Percentiles rank a stretch among this genome's conserved stretches.
Conservation (phyloP, 2,329 filamentous ascomycete genomes). For the Fusarium multiceps region DNA sequence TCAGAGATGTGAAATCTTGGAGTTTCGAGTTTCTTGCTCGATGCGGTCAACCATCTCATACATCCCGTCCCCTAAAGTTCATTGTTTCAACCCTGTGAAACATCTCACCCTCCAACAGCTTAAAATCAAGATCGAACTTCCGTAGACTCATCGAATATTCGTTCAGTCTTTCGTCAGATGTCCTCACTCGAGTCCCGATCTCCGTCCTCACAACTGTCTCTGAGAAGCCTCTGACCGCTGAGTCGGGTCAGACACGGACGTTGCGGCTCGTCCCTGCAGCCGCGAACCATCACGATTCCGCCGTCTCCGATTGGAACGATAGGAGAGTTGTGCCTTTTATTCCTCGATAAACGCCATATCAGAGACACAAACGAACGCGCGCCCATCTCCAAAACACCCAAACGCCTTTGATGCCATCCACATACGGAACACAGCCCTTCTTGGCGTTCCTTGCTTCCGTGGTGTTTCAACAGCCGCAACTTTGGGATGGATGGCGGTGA, state of each 20-base stretch:
- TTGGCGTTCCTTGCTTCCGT: conserved; percentile 29
- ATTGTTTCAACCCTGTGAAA: conserved; percentile 33
- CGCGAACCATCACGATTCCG: conserved; percentile 14
- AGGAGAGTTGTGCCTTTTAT: neutral
- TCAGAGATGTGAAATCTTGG: conserved; percentile 7
- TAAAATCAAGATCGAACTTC: conserved; percentile 33
- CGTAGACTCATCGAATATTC: conserved; percentile 27
- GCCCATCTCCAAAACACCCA: conserved; percentile 25
- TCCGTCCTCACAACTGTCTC: neutral
- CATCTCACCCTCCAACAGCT: conserved; percentile 23
- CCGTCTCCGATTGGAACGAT: neutral
- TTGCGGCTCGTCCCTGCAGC: conserved; percentile 30
- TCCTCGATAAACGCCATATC: neutral
- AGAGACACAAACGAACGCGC: conserved; percentile 8
- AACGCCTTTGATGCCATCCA: conserved; percentile 31
- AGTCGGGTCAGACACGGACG: conserved; percentile 22
- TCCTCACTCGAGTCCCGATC: conserved; percentile 28
- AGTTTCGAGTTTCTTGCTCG: conserved; percentile 11
- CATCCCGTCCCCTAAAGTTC: conserved; percentile 13
- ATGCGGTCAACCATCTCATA: neutral
- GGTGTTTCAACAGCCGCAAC: conserved; percentile 6
- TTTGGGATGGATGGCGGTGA: neutral
- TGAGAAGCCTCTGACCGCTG: conserved; percentile 7
- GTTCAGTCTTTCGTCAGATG: conserved; percentile 10
- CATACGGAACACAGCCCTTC: conserved; percentile 22